Base-by-base conservation (phyloP, 2,329 filamentous ascomycete species). In the Diaporthe capsici region DNA sequence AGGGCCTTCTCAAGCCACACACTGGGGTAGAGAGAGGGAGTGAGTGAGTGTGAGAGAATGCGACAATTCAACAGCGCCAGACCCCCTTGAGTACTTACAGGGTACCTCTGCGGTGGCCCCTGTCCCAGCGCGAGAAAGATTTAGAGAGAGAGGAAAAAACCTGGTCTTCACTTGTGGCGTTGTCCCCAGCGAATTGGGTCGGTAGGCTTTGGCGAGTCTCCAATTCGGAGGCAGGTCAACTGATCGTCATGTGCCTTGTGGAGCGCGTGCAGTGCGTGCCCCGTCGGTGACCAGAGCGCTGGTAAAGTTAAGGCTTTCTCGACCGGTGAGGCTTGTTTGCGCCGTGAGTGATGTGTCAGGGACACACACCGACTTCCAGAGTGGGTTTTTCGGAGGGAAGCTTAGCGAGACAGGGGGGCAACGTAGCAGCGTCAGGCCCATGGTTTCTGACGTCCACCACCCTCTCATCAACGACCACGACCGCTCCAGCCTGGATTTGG, bases 241-340 rank as follows among this genome's bases (percentile, higher is more conserved):
- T 39, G 65, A 70, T 55, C 34, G 34, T 28, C 65, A 49, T 70
- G 65, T 42, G 37, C 65, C 65, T 20, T 39, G 65, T 70, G 65
- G 65, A 70, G 47, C 49, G 49, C 22, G n/a, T 68, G 65, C 47
- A 68, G 31, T 39, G 65, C 47, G 25, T 34, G 49, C 65, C 49
- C 68, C 53, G 34, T 72, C 42, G 68, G 47, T 67, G 70, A 49
- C 63, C 70, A 73, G 75, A 71, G 75, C 61, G 63, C 44, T 70
- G 65, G 65, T 53, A 70, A 70, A 55, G 65, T 74, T 68, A 71
- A 65, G 44, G 55, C 58, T 60, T 61, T 28, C 49, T 44, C 53
- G 67, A 75, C 75, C 73, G 75, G 75, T 76, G 68, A 71, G 71
- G 61, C 60, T 53, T 67, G 67, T 58, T 74, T 71, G 58, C 61